Evolutionary conservation across 768 basidiomycete genomes (phyloP).

Genomic region (Rhizopogon rudus): DNA sequence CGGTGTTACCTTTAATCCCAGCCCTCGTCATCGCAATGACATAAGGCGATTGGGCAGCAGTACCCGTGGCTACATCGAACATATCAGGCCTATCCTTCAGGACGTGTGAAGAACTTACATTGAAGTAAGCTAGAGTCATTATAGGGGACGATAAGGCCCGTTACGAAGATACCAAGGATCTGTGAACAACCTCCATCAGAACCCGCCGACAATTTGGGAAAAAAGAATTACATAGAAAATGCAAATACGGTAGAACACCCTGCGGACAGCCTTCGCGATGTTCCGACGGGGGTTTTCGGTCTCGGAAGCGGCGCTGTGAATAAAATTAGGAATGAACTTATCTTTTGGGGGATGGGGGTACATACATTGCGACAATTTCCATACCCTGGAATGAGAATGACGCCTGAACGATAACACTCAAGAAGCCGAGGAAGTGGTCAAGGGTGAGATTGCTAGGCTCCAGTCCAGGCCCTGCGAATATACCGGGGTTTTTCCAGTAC

Average conservation of each 20-base stretch:
- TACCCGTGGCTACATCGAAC: slow-evolving; percentile 43
- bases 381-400: slow-evolving; percentile 79
- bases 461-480: slow-evolving; percentile 24
- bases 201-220: not conserved
- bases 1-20: slow-evolving; percentile 50
- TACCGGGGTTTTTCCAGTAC: slow-evolving; percentile 74
- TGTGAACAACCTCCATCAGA: slow-evolving; percentile 16
- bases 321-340: slow-evolving; percentile 4
- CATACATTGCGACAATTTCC: slow-evolving; percentile 67
- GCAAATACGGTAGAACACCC: slow-evolving; percentile 77
- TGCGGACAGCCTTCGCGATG: slow-evolving; percentile 68
- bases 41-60: slow-evolving; percentile 73
- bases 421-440: slow-evolving; percentile 37
- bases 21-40: slow-evolving; percentile 73
- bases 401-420: slow-evolving; percentile 43
- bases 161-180: slow-evolving; percentile 63
- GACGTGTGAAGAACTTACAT: slow-evolving; percentile 16
- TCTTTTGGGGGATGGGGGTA: slow-evolving; percentile 17
- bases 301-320: slow-evolving; percentile 63
- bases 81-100: slow-evolving; percentile 11
- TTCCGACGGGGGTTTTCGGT: slow-evolving; percentile 75
- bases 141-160: slow-evolving; percentile 74
- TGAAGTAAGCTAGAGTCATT: slow-evolving; percentile 48
- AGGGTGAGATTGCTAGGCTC: slow-evolving; percentile 26
- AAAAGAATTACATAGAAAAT: slow-evolving; percentile 60